These are phyloP conservation scores for Discostella stelligeroides DNA, from an alignment of 108 stramenopile species.

Conservation along the genomic window DNA sequence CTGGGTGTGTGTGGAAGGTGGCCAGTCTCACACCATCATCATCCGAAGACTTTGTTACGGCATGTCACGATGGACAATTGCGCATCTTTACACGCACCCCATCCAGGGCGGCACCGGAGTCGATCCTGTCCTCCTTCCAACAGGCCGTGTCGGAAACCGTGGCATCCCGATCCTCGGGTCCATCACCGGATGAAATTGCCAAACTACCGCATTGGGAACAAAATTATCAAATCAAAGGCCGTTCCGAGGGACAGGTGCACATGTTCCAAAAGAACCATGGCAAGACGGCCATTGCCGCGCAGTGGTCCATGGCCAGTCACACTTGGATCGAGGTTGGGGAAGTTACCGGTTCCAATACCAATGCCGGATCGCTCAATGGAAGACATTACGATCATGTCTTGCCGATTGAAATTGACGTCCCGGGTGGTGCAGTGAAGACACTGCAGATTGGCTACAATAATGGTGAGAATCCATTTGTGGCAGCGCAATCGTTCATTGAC, in stretches of 20 bases:
- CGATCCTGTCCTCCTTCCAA: conserved; percentile 64
- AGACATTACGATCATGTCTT: conserved; percentile 90
- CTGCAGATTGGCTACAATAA: conserved; percentile 95
- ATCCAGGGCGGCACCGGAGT: conserved; percentile 66
- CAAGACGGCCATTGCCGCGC: conserved; percentile 88
- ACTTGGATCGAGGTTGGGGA: conserved; percentile 97
- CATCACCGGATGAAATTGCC: conserved; percentile 83
- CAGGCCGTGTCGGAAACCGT: conserved; percentile 57
- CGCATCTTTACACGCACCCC: conserved; percentile 78
- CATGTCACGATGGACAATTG: conserved; percentile 84
- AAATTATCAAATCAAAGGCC: conserved; percentile 59
- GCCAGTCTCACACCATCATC: conserved; percentile 22
- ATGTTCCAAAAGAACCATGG: conserved; percentile 84
- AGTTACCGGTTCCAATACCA: conserved; percentile 85
- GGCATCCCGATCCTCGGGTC: conserved; percentile 59
- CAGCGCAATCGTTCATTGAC: conserved; percentile 96
- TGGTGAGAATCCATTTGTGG: conserved; percentile 96
- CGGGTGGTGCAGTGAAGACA: conserved; percentile 82
- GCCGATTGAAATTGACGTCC: conserved; percentile 93
- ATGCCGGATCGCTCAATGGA: conserved; percentile 84
- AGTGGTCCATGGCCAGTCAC: conserved; percentile 79
- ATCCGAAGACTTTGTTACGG: conserved; percentile 85
- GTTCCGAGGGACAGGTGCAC: conserved; percentile 92
- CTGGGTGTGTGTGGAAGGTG: conserved; percentile 80
- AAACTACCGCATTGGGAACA: conserved; percentile 90